Conservation (phyloP, 2,329 filamentous ascomycete species). For the Alternaria novae-zelandiae region DNA sequence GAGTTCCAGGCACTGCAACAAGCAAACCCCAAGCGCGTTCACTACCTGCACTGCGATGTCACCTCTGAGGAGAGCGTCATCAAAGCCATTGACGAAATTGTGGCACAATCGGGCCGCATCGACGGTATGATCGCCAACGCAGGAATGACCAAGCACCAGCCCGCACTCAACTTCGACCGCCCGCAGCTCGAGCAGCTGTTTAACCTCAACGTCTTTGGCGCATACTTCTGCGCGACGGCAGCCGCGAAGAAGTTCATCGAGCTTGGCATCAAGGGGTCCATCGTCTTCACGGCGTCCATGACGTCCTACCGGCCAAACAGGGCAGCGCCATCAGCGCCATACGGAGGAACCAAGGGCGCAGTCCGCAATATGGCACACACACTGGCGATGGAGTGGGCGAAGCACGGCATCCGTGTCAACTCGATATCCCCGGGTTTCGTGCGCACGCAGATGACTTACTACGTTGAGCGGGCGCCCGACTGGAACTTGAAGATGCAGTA, state of each 20-base stretch:
- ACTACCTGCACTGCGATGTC: conserved; percentile 57
- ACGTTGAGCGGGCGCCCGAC: conserved; percentile 56
- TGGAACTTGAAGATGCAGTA: conserved; percentile 62
- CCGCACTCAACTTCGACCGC: conserved; percentile 59
- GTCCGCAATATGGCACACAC: conserved; percentile 56
- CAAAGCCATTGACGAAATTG: conserved; percentile 55
- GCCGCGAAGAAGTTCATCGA: conserved; percentile 55
- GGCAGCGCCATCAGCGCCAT: conserved; percentile 59
- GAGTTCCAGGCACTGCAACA: conserved; percentile 54
- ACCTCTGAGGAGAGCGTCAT: conserved; percentile 56
- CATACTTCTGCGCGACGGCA: conserved; percentile 56
- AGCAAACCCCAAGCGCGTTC: conserved; percentile 51
- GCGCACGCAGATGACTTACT: conserved; percentile 70
- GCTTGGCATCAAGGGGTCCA: conserved; percentile 55
- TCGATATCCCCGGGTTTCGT: conserved; percentile 86
- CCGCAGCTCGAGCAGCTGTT: conserved; percentile 58
- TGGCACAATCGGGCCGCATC: conserved; percentile 55
- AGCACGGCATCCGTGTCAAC: conserved; percentile 81
- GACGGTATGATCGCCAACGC: conserved; percentile 62
- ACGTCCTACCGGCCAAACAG: conserved; percentile 58
- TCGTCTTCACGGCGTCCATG: conserved; percentile 59
- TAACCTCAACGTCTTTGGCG: conserved; percentile 57
- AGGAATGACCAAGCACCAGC: conserved; percentile 60
- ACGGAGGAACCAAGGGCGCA: conserved; percentile 53
- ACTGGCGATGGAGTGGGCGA: conserved; percentile 83